Evolutionary conservation across 2,329 filamentous ascomycete genomes (phyloP), one percentile per base, ranked within the genome.

Genomic region (Colletotrichum echinochloae): DNA sequence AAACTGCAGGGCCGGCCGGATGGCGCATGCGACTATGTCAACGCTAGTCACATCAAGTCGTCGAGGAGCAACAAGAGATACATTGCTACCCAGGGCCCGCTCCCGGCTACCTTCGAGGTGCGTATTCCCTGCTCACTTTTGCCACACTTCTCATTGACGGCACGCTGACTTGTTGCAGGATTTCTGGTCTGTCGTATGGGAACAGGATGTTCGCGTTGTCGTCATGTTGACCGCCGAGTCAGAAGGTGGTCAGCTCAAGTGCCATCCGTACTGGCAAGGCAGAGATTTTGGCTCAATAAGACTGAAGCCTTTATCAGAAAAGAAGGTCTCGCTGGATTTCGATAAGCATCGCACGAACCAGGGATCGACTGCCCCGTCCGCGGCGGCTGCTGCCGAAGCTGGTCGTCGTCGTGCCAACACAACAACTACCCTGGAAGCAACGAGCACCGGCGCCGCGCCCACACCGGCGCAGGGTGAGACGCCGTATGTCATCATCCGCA

Each of bases 101-200:
- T 98, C 46, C 96, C 96, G 26, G 91, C 93, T 60, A 99, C 96
- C 0, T 98, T 97, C 77, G 91, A 93, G 79, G 94, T 95, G 83
- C 85, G 91, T 82, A 23, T 23, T 1, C 44, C 2, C n/a, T 1
- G 28, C 12, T 2, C 23, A 39, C 9, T 11, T 11, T 23, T 23
- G 33, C 26, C 23, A n/a, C 41, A 16, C 14, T 41, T 18, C 1
- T n/a, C 2, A 55, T 16, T 0, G 6, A 35, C 33, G 49, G 28
- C 30, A n/a, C 30, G 49, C 62, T 48, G 41, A 65, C 23, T 26
- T 8, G 26, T 39, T 60, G 3, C 74, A 96, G 93, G 96, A 99
- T 80, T 99, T 99, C 78, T 99, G 96, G 96, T 95, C 94, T 71
- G 92, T 98, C 14, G 87, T 98, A 37, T 99, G 96, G 96, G 95